Evolutionary conservation across 345 rosid genomes (phyloP), one percentile per base, ranked within the genome.

Genomic region (Kandelia obovata): DNA sequence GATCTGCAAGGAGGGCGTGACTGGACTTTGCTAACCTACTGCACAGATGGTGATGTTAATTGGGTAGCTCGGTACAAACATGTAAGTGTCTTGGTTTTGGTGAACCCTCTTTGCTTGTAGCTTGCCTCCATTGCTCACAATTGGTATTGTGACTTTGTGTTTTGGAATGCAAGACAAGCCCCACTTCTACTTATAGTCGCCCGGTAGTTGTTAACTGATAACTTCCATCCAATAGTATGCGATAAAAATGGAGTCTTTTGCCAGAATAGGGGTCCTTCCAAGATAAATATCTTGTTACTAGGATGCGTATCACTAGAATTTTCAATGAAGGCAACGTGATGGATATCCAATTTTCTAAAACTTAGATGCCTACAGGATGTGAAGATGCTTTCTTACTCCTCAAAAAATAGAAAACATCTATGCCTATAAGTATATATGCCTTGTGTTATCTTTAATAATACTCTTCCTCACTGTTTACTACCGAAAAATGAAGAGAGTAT

Each of bases 91-190:
- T 46, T 65, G 31, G 19, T 28, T 47, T 61, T 35, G 31, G 46
- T 8, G 47, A 37, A 64, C 53, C 66, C 73, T 59, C 28, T 68
- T 28, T 30, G 27, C 62, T n/a, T 25, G 7, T 55, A 35, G 3
- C 47, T 65, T 31, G 64, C 35, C 34, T 77, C 74, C 73, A 68
- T 65, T 55, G 17, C 28, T 19, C 35, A 15, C 17, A 30, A 19
- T 60, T 32, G n/a, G 25, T 60, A 31, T 32, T 60, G 59, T 13
- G 31, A 30, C 25, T 51, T 8, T 8, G 32, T 25, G 5, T 17
- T 23, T 27, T 1, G 35, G 34, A 19, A 56, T 35, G 62, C 65
- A 61, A 17, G 28, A n/a, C 2, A 1, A 31, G 43, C 31, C 0
- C 6, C 2, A 55, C 34, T 31, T 53, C 19, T 51, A 65, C 32